Conservation (phyloP, 2,329 filamentous ascomycete species). For the Tolypocladium tropicale region DNA sequence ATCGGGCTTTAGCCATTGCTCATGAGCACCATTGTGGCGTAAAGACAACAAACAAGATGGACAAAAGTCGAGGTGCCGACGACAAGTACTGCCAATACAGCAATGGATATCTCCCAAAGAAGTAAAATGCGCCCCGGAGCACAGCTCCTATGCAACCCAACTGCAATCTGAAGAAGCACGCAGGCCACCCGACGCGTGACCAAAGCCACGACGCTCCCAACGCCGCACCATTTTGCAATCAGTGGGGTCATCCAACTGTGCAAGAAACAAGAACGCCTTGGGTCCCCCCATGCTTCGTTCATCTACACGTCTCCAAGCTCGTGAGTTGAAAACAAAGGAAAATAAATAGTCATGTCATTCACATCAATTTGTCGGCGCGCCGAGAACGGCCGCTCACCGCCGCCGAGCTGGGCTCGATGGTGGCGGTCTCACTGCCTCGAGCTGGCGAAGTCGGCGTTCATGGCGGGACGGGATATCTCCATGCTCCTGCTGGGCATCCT, state of each 20-base stretch:
- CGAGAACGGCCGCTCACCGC: too few species aligned
- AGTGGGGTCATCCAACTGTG: neutral
- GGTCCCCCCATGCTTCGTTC: neutral
- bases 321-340: neutral
- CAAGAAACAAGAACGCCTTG: neutral
- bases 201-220: neutral
- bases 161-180: neutral
- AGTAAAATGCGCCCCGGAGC: neutral
- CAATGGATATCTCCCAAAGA: neutral
- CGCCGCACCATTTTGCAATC: neutral
- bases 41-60: neutral
- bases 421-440: neutral
- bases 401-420: neutral
- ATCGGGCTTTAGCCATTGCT: neutral
- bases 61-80: neutral
- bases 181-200: neutral
- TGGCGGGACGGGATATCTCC: slow-evolving; percentile 35
- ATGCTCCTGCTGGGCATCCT: slow-evolving; percentile 45
- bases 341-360: neutral
- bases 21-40: neutral
- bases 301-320: neutral
- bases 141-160: neutral
- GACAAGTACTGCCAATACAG: neutral
- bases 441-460: slow-evolving; percentile 1
- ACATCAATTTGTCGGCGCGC: too few species aligned